phyloP scores from a whole-genome alignment of 192 early-diverging fungal species.

The Powellomyces hirtus region DNA sequence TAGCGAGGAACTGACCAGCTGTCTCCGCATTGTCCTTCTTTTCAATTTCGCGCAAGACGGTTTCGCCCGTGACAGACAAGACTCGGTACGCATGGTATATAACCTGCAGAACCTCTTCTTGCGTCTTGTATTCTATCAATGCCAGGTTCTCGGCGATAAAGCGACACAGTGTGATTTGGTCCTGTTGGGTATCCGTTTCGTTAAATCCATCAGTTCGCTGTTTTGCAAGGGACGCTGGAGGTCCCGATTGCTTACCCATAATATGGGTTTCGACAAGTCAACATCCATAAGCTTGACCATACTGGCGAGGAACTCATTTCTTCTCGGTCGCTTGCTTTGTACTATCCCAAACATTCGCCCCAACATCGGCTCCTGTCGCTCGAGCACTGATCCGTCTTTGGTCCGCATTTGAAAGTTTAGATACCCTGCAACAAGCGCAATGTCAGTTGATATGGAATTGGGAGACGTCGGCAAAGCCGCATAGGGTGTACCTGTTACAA shows the following conservation, averaged over 20 bases:
- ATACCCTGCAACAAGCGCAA: neutral
- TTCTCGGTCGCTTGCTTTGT: slow-evolving; percentile 60
- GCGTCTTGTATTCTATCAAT: slow-evolving; percentile 71
- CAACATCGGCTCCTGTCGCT: slow-evolving; percentile 49
- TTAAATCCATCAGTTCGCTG: neutral
- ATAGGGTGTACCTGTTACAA: neutral
- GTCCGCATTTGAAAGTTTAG: neutral
- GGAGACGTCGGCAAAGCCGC: neutral
- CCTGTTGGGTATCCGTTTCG: too few species aligned
- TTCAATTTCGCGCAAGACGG: slow-evolving; percentile 44
- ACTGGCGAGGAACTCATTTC: slow-evolving; percentile 70
- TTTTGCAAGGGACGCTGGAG: neutral
- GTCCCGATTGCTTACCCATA: neutral
- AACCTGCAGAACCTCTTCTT: slow-evolving; percentile 79
- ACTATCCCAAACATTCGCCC: slow-evolving; percentile 67
- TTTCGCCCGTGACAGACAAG: slow-evolving; percentile 69
- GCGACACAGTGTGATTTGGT: slow-evolving; percentile 42
- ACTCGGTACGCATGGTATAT: slow-evolving; percentile 71
- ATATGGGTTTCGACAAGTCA: slow-evolving; percentile 34
- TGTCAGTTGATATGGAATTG: neutral
- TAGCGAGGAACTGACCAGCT: neutral
- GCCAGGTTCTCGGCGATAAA: slow-evolving; percentile 87
- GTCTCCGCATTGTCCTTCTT: neutral
- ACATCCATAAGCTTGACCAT: slow-evolving; percentile 71
- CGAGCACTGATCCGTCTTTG: neutral